Evolutionary conservation across 257 asterid species (phyloP).

Genomic region (Buddleja alternifolia): DNA sequence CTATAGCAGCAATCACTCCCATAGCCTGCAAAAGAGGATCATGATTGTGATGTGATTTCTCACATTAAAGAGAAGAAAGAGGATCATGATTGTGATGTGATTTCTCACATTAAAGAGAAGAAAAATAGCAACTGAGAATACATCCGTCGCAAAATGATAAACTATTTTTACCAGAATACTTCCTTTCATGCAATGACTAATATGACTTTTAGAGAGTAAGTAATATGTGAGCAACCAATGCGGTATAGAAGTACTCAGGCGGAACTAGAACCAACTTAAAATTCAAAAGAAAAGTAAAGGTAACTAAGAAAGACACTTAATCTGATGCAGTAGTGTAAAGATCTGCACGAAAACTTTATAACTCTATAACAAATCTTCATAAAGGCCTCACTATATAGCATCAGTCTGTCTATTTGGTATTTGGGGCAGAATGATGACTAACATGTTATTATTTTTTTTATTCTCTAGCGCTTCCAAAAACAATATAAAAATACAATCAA

Average conservation of each 20-base stretch:
- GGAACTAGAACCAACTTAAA: constrained; percentile 12
- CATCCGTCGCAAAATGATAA: neutral
- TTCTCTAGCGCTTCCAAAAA: neutral
- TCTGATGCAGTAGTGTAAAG: constrained; percentile 6
- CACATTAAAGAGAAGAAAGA: no score
- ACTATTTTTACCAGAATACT: neutral
- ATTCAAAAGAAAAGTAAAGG: constrained; percentile 22
- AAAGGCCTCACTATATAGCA: constrained; percentile 15
- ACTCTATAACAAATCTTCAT: constrained; percentile 25
- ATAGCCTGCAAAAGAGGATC: constrained; percentile 70
- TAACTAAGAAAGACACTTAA: constrained; percentile 4
- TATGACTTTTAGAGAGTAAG: neutral
- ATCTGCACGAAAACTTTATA: constrained; percentile 7
- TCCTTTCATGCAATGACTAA: constrained; percentile 9
- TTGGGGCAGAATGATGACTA: constrained; percentile 12
- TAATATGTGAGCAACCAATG: no score
- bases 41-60: constrained; percentile 2
- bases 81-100: no score
- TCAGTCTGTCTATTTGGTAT: neutral
- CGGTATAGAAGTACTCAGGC: constrained; percentile 4
- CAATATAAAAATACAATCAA: neutral
- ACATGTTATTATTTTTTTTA: no score
- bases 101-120: no score
- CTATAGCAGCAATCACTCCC: constrained; percentile 89
- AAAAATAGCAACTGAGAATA: no score